These are phyloP conservation scores for Batrachochytrium dendrobatidis DNA, from an alignment of 371 early-diverging fungal species.

Conservation along the genomic window DNA sequence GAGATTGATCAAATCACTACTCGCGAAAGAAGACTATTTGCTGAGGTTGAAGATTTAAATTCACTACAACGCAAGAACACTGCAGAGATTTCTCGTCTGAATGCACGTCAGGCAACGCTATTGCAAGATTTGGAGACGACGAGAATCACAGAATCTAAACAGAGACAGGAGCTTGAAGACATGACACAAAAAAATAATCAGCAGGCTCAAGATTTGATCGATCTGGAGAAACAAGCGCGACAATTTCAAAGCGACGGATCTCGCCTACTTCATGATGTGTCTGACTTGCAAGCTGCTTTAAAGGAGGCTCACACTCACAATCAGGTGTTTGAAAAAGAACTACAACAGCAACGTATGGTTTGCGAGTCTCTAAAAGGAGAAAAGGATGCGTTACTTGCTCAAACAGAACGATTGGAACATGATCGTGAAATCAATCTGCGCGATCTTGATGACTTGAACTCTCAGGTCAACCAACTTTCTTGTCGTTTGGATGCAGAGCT, in stretches of 20 bases:
- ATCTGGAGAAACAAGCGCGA: slow-evolving; percentile 18
- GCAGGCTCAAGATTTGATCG: slow-evolving; percentile 19
- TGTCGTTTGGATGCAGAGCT: slow-evolving; percentile 23
- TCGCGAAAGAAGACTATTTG: slow-evolving; percentile 22
- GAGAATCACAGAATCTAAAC: slow-evolving; percentile 19
- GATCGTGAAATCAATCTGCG: slow-evolving; percentile 17
- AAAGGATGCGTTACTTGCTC: slow-evolving; percentile 17
- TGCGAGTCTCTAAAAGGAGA: slow-evolving; percentile 15
- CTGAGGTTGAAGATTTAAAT: slow-evolving; percentile 25
- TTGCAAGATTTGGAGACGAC: slow-evolving; percentile 22
- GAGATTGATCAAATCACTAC: slow-evolving; percentile 31
- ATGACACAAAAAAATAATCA: slow-evolving; percentile 1
- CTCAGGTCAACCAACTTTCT: slow-evolving; percentile 19
- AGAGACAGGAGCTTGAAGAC: slow-evolving; percentile 22
- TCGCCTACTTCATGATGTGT: slow-evolving; percentile 18
- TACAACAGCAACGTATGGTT: slow-evolving; percentile 7
- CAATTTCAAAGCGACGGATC: slow-evolving; percentile 17
- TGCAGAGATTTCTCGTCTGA: slow-evolving; percentile 21
- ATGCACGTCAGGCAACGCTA: slow-evolving; percentile 7
- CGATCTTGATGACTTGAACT: slow-evolving; percentile 14
- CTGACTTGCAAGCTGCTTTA: slow-evolving; percentile 13
- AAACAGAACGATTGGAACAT: background rate
- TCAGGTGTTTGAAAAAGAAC: slow-evolving; percentile 11
- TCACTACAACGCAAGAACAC: slow-evolving; percentile 16
- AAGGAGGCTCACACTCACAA: slow-evolving; percentile 19